Percentiles rank a stretch among this genome's conserved stretches.
These are phyloP conservation scores for Talaromyces atroroseus DNA, from an alignment of 2,329 filamentous ascomycete species.

Conservation along the genomic window DNA sequence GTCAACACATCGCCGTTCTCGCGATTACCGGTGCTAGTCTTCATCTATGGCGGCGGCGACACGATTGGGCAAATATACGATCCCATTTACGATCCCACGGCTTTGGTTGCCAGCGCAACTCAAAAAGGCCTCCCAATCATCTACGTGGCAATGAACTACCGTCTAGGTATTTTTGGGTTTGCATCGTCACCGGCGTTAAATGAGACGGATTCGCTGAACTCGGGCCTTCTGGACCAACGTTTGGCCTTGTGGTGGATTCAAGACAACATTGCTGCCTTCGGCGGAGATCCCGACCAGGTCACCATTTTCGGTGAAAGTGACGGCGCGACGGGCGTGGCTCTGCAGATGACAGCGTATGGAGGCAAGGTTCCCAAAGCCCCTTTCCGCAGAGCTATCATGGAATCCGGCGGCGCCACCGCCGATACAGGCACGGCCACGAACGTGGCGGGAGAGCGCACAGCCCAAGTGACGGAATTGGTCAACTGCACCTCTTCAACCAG, in stretches of 20 bases:
- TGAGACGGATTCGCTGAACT: conserved; percentile 43
- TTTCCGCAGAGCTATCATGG: too few species aligned
- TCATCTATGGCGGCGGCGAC: conserved; percentile 47
- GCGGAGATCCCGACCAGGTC: conserved; percentile 66
- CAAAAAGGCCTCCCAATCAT: conserved; percentile 31
- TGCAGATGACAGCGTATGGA: too few species aligned
- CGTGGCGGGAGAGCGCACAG: too few species aligned
- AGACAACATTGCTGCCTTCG: conserved; percentile 51
- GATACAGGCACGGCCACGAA: too few species aligned
- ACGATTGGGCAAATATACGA: conserved; percentile 40
- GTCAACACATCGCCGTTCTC: conserved; percentile 19
- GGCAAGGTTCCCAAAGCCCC: too few species aligned
- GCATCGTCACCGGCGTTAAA: conserved; percentile 40
- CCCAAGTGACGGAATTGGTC: too few species aligned
- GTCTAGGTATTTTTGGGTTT: conserved; percentile 35
- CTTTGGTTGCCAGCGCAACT: conserved; percentile 29
- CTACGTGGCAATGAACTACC: conserved; percentile 40
- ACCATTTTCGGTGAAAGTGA: conserved; percentile 74
- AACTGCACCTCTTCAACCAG: too few species aligned
- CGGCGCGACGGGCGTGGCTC: conserved; percentile 30
- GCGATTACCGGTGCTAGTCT: conserved; percentile 42
- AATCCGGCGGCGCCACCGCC: too few species aligned
- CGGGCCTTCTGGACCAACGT: conserved; percentile 68
- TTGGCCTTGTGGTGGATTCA: conserved; percentile 69
- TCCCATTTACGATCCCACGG: conserved; percentile 42